These are phyloP conservation scores for Musa beccarii DNA, from an alignment of 176 grass and related monocot genomes.

Conservation along the genomic window DNA sequence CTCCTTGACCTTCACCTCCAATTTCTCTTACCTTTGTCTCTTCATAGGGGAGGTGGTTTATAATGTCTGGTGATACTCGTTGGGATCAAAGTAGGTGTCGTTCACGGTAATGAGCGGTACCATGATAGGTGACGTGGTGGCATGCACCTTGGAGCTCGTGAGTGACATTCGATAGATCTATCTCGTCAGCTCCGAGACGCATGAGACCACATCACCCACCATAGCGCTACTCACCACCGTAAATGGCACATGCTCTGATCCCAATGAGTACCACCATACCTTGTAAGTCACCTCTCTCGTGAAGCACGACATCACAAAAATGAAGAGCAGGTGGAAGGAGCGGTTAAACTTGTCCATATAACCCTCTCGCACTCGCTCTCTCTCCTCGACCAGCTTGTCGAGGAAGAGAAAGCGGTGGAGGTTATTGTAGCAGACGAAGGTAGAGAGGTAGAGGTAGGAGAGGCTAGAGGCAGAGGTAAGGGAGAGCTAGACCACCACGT, in stretches of 20 bases:
- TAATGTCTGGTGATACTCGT: slow-evolving; percentile 81
- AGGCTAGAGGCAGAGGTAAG: too few species aligned
- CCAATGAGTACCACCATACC: slow-evolving; percentile 76
- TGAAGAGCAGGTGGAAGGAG: slow-evolving; percentile 64
- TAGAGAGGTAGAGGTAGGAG: too few species aligned
- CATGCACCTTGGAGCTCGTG: slow-evolving; percentile 48
- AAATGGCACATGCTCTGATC: slow-evolving; percentile 41
- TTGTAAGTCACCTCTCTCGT: slow-evolving; percentile 65
- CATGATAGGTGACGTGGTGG: slow-evolving; percentile 9
- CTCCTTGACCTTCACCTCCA: slow-evolving; percentile 45
- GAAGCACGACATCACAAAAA: slow-evolving; percentile 74
- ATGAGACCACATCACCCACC: slow-evolving; percentile 41
- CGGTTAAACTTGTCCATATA: slow-evolving; percentile 52
- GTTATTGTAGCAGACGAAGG: slow-evolving; percentile 38
- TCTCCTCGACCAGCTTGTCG: slow-evolving; percentile 52
- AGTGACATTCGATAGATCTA: slow-evolving; percentile 81
- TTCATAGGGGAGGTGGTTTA: slow-evolving; percentile 64
- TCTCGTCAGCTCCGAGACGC: slow-evolving; percentile 41
- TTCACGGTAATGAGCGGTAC: slow-evolving; percentile 34
- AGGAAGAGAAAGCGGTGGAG: slow-evolving; percentile 75
- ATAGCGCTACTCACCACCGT: not conserved
- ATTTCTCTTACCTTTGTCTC: too few species aligned
- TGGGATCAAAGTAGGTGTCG: slow-evolving; percentile 40
- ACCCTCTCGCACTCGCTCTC: slow-evolving; percentile 36
- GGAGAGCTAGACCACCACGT: too few species aligned